Conservation (phyloP, 805 yeast genomes). For the Grigorovia transvaalensis region DNA sequence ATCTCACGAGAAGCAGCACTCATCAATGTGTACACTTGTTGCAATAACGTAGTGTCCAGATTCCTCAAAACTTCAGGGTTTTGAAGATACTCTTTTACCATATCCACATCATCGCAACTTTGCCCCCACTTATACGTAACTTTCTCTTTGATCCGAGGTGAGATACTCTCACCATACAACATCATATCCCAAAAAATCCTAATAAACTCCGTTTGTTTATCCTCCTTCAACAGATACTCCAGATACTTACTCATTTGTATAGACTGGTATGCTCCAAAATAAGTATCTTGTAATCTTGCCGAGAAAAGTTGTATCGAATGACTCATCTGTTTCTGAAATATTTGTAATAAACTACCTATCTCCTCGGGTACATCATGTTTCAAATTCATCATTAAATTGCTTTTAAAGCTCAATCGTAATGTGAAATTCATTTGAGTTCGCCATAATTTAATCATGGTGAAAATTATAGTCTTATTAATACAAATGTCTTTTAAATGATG, state of each 20-base stretch:
- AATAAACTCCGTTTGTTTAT: conserved; percentile 1
- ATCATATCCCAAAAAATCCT: conserved; percentile 11
- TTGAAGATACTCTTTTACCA: conserved; percentile 6
- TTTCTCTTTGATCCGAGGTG: conserved; percentile 7
- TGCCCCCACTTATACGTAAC: conserved; percentile 18
- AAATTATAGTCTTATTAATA: conserved; percentile 8
- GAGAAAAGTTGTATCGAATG: background rate
- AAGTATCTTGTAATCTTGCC: conserved; percentile 3
- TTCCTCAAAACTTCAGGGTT: conserved; percentile 6
- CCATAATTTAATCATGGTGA: conserved; percentile 9
- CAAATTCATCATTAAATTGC: background rate
- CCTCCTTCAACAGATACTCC: conserved; percentile 8
- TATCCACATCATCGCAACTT: conserved; percentile 5
- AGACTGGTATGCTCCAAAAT: conserved; percentile 9
- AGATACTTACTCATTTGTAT: conserved; percentile 10
- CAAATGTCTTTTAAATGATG: conserved; percentile 6
- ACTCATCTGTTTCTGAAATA: conserved; percentile 2
- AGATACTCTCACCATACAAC: conserved; percentile 3
- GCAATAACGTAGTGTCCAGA: background rate
- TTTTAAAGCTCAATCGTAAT: conserved; percentile 8
- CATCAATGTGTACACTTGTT: too few relatives aligned
- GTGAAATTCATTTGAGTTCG: conserved; percentile 7
- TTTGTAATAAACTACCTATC: background rate
- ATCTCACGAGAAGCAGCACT: too few relatives aligned
- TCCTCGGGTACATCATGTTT: background rate